phyloP scores from a whole-genome alignment of 179 eudicot species.

The Spergularia azorica region DNA sequence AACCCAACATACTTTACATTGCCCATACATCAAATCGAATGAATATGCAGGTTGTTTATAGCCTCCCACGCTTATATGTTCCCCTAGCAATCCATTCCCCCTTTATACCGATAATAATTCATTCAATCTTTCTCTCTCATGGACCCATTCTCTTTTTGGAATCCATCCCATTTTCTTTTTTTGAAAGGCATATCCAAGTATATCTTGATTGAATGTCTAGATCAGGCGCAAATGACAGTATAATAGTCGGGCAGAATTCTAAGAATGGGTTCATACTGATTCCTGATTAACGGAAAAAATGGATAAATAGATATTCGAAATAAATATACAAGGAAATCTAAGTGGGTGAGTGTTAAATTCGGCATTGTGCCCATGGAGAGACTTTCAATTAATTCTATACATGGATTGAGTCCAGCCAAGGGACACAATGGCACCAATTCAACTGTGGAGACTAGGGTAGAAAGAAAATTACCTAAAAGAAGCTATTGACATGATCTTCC shows the following conservation, averaged over 20 bases:
- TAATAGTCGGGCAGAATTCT: too few species aligned
- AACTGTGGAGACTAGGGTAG: neutral
- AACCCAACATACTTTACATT: constrained; percentile 21
- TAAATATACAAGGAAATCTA: constrained; percentile 6
- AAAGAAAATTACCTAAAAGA: neutral
- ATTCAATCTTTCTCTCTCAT: too few species aligned
- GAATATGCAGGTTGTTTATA: constrained; percentile 14
- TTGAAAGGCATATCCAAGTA: too few species aligned
- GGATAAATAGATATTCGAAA: neutral
- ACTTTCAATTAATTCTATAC: neutral
- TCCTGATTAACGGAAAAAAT: too few species aligned
- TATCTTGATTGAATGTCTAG: too few species aligned
- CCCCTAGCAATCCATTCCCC: constrained; percentile 3
- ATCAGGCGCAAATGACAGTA: too few species aligned
- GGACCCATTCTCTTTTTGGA: too few species aligned
- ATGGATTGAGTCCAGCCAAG: constrained; percentile 7
- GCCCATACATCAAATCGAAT: constrained; percentile 9
- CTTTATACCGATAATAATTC: too few species aligned
- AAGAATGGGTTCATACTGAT: too few species aligned
- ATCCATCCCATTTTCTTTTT: too few species aligned
- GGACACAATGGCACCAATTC: neutral
- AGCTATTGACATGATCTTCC: neutral
- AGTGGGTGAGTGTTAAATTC: neutral
- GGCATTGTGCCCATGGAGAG: neutral
- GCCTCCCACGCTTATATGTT: constrained; percentile 25